Evolutionary conservation across 495 filamentous ascomycete species (phyloP).

Genomic region (Peziza echinospora): DNA sequence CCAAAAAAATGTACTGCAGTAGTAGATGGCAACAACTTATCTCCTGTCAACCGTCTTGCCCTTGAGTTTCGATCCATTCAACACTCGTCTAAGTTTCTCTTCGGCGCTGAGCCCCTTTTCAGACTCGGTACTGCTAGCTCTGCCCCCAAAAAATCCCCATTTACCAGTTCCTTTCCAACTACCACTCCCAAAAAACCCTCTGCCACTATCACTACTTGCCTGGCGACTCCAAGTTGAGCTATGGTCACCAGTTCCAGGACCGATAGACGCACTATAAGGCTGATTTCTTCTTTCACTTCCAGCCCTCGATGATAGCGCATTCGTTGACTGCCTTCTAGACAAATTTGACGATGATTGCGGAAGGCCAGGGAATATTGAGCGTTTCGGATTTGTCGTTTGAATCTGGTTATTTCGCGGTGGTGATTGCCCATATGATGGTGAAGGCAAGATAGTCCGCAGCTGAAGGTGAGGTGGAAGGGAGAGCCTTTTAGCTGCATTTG

Average conservation of each 20-base stretch:
- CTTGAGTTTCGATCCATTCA: background rate
- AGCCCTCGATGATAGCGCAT: background rate
- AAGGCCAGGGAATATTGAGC: no score
- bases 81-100: background rate
- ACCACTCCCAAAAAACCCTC: background rate
- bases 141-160: background rate
- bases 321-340: background rate
- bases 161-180: background rate
- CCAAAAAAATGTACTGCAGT: no score
- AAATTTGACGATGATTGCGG: background rate
- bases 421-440: slow-evolving; percentile 2
- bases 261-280: no score
- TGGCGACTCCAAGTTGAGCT: no score
- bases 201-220: background rate
- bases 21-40: no score
- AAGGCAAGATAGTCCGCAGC: slow-evolving; percentile 14
- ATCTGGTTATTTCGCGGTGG: no score
- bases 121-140: background rate
- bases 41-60: background rate
- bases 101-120: background rate
- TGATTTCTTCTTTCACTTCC: background rate
- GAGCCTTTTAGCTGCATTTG: background rate
- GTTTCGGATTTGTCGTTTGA: no score
- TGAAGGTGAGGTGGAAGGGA: slow-evolving; percentile 13
- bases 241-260: no score